Base-by-base conservation (phyloP, 768 basidiomycete species). In the Inosperma sp. region DNA sequence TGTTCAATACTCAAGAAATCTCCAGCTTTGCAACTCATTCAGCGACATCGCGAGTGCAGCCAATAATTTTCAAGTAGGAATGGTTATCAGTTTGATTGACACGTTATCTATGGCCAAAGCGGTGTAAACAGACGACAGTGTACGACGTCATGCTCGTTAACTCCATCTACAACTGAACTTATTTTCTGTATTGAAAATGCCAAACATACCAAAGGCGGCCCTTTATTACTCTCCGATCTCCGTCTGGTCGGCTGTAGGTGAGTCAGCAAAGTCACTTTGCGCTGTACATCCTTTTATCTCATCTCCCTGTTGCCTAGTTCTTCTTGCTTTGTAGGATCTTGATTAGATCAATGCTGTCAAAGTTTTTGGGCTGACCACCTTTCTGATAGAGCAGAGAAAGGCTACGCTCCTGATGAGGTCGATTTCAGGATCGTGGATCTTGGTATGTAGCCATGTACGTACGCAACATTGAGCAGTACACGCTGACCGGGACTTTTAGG, bases 391-490 rank as follows among this genome's bases (percentile, higher is more conserved):
- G 72, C 74, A 54, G 92, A 94, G 69, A 94, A 94, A 63, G 92
- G 92, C 1, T 94, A 93, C 59, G 83, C 81, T 3, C 61, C 73
- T 23, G 86, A 91, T 62, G 92, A 93, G 59, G 62, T 90, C 27
- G 80, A 85, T 58, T 68, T 81, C 56, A 85, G 77, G 65, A 63
- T 78, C 22, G 87, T 92, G 8, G 81, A 89, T 66, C 68, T 85
- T n/a, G 35, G 65, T 68, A 36, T 59, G 84, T 84, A 58, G 36
- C 39, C 43, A 23, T 29, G 27, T 13, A 46, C 6, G 12, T 12
- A 19, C 10, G 35, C 34, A 12, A 22, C 27, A 17, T 41, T n/a
- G 0, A 9, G 46, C 17, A 29, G 40, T 27, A 22, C 22, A 16
- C 49, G 35, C 23, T 43, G 31, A 35, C 19, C 34, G 43, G 21